Evolutionary conservation across 345 rosid genomes (phyloP), one percentile per base, ranked within the genome.

Genomic region (Euphorbia pulcherrima): DNA sequence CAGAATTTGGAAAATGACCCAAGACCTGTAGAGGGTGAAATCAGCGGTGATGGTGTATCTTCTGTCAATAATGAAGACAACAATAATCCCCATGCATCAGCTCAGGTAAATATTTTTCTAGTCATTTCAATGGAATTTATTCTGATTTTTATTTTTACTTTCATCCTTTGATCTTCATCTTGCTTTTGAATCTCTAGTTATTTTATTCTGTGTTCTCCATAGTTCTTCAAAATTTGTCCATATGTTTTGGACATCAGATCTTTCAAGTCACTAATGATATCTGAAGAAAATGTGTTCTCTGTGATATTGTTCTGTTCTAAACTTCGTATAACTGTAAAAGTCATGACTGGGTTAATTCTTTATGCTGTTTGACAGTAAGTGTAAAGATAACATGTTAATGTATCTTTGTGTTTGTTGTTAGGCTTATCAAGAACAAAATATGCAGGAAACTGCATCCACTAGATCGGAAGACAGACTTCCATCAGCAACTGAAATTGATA

Each of bases 401-500:
- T 8, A 29, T 47, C 33, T 16, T 20, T 30, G 30, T 50, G 56
- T 72, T 54, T 24, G 33, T 55, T 78, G 76, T 56, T 72, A 80
- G 84, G 78, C 50, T 61, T 53, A 60, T 60, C 72, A 47, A 41
- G 77, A 74, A 71, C 74, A 63, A 61, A 72, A 58, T 61, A 67
- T 68, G 64, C 76, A 55, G 33, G 75, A 71, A 41, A 55, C 67
- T n/a, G 28, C 78, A 67, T 73, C 78, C 58, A 69, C 81, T 73
- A 76, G 51, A 74, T 66, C 50, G 26, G 77, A 68, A 66, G 72
- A 60, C 69, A 73, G 76, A 71, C 68, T 67, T 62, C 78, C 76
- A 71, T 68, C 50, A 21, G 52, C 51, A 50, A 64, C 14, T 72
- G 83, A 56, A 60, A 68, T 39, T 33, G 70, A 46, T 51, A 70